Evolutionary conservation across 306 rosid genomes (phyloP), one percentile per base, ranked within the genome.

Genomic region (Potentilla sterilis): DNA sequence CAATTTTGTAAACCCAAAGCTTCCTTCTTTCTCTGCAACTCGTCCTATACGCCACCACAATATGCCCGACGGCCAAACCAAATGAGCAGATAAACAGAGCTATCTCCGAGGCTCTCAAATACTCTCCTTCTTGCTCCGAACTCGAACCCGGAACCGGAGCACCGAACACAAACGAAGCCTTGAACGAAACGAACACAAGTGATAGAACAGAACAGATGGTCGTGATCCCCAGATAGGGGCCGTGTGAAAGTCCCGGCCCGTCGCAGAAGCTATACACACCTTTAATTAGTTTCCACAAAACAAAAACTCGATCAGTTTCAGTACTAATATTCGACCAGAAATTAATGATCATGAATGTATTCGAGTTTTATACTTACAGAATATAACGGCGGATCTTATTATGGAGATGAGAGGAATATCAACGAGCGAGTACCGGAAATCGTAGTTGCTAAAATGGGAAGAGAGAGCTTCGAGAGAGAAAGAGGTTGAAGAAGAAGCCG

Each of bases 11-110:
- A 70, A 96, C 96, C 82, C 88, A 76, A 73, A 96, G 99, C 90
- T 92, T 96, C 71, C 98, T 74, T 79, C 98, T 87, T 69, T 96
- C 99, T 83, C 91, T 90, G 90, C 99, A 96, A 87, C 98, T 90
- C 14, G 99, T 96, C 80, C 92, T 88, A 68, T 96, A 90, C 4
- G 99, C 99, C 68, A 89, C 98, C 9, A 83, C 84, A 24, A 96
- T 73, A 79, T 96, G 99, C 12, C 92, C 99, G 80, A 89, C 83
- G 7, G 96, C 97, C 88, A 96, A 86, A 78, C 51, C 87, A 71
- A 75, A 79, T 13, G 99, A 96, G 35, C 97, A 89, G 38, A 86
- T 8, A 77, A 96, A 92, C 81, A 92, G 66, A 75, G 98, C 88
- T 10, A 89, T 75, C 68, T 92, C 93, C 38, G 84, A 70, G 12